A percentile compares a stretch with the other conserved stretches of the same genome.
These are phyloP conservation scores for Gymnopilus dilepis DNA, from an alignment of 768 basidiomycete genomes.

Conservation along the genomic window DNA sequence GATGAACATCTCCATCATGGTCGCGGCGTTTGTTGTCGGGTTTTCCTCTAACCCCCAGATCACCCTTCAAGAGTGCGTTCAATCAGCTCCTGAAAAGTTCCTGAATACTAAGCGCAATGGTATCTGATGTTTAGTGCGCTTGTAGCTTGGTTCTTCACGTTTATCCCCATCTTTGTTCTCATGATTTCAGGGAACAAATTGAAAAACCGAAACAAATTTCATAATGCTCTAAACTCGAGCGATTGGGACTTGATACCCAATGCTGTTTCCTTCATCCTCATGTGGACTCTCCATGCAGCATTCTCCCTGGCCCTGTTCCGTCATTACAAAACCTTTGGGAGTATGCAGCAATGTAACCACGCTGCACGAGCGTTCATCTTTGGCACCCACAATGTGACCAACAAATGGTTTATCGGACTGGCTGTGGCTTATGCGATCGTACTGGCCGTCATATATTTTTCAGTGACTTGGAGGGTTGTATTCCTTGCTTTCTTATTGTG, in stretches of 20 bases:
- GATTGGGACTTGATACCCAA: slow-evolving; percentile 3
- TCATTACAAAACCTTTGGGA: slow-evolving; percentile 3
- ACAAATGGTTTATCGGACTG: background rate
- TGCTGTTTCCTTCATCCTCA: background rate
- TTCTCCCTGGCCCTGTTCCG: slow-evolving; percentile 1
- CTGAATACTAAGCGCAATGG: background rate
- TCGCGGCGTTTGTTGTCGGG: background rate
- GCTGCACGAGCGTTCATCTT: background rate
- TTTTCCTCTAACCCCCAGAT: background rate
- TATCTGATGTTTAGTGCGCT: background rate
- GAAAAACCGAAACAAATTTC: background rate
- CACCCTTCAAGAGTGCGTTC: background rate
- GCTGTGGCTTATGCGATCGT: background rate
- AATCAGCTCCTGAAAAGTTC: no score
- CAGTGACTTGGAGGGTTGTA: background rate
- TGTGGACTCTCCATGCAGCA: background rate
- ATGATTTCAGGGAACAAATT: slow-evolving; percentile 1
- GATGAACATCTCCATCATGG: slow-evolving; percentile 5
- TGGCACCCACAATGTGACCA: background rate
- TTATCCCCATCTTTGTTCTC: background rate
- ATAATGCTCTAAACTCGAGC: slow-evolving; percentile 1
- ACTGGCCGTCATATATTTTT: background rate
- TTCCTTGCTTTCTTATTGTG: background rate
- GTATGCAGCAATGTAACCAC: background rate
- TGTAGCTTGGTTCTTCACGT: slow-evolving; percentile 3